Evolutionary conservation across 2,329 filamentous ascomycete genomes (phyloP).

Genomic region (Neurospora crassa): DNA sequence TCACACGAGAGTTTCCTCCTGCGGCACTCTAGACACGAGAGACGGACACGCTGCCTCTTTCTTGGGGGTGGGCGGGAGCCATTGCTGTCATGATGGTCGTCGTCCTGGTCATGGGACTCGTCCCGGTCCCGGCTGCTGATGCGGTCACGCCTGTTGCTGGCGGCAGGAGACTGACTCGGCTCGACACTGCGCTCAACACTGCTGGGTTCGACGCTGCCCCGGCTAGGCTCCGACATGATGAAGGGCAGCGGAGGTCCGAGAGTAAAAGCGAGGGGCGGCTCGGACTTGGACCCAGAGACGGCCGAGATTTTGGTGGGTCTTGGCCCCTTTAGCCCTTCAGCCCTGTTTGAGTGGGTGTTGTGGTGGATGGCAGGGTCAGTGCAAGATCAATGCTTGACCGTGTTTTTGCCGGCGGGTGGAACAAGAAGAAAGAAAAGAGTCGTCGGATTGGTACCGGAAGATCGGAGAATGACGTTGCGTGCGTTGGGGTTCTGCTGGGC

Average conservation of each 20-base stretch:
- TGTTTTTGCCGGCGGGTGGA: background rate
- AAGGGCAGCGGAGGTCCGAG: background rate
- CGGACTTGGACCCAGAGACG: background rate
- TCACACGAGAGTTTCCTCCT: constrained; percentile 53
- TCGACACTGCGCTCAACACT: constrained; percentile 13
- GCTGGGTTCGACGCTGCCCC: constrained; percentile 5
- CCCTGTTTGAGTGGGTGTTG: background rate
- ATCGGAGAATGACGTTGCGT: background rate
- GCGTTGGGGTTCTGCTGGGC: background rate
- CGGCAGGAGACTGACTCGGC: constrained; percentile 8
- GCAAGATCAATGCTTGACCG: background rate
- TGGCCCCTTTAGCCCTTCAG: background rate
- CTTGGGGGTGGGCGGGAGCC: constrained; percentile 30
- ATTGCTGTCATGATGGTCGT: constrained; percentile 5
- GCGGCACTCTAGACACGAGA: constrained; percentile 52
- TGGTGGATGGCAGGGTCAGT: background rate
- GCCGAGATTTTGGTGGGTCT: background rate
- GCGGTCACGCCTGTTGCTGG: background rate
- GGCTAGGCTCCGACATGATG: constrained; percentile 19
- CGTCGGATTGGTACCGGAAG: background rate
- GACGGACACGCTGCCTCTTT: constrained; percentile 49
- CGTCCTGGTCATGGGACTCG: background rate
- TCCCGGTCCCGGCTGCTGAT: background rate
- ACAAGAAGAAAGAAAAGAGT: background rate
- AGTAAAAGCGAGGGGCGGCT: background rate